A percentile compares a stretch with the other conserved stretches of the same genome.
Evolutionary conservation across 208 protist species (phyloP).

Genomic region (Acanthamoeba triangularis): DNA sequence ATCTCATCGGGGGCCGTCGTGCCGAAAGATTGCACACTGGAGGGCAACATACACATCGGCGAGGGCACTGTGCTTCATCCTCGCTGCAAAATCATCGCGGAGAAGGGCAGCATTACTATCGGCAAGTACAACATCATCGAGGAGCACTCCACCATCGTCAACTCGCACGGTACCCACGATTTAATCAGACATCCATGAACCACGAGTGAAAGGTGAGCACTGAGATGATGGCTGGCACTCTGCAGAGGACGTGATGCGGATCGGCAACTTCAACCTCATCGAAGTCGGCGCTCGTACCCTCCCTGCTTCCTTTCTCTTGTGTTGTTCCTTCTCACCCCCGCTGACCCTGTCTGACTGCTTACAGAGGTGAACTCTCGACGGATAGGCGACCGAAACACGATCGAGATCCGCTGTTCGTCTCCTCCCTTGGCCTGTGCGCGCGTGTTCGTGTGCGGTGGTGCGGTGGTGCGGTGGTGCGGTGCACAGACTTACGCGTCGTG

Average conservation of each 20-base stretch:
- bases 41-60: constrained; percentile 57
- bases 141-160: constrained; percentile 23
- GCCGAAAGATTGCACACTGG: neutral
- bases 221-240: neutral
- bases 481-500: no score
- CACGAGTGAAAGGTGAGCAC: neutral
- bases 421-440: neutral
- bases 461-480: neutral
- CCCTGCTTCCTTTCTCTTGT: neutral
- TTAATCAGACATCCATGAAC: no score
- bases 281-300: constrained; percentile 48
- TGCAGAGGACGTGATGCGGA: constrained; percentile 15
- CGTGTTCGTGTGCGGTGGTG: neutral
- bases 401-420: neutral
- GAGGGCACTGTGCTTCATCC: constrained; percentile 67
- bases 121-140: constrained; percentile 66
- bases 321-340: neutral
- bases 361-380: constrained; percentile 15
- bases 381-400: constrained; percentile 47
- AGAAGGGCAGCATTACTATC: constrained; percentile 47
- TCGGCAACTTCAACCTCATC: constrained; percentile 58
- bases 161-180: neutral
- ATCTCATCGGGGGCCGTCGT: neutral
- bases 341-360: neutral
- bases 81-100: constrained; percentile 30